Conservation (phyloP, 2,329 filamentous ascomycete genomes). For the Tolypocladium sp. region DNA sequence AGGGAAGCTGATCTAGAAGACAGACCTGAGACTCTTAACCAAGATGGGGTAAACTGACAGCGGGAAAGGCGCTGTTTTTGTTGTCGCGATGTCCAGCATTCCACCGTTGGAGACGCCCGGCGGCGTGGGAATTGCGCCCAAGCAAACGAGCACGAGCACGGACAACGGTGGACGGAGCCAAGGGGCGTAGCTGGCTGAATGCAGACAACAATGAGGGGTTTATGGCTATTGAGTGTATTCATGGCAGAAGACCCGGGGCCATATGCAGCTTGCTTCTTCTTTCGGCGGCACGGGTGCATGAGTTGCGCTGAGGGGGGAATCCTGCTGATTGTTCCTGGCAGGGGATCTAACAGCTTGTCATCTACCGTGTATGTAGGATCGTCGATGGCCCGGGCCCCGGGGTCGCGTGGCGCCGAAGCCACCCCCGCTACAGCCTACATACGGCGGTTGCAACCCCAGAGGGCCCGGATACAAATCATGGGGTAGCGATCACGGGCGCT, state of each 20-base stretch:
- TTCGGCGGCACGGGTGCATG: not conserved
- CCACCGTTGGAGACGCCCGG: not conserved
- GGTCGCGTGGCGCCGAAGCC: not conserved
- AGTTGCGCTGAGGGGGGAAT: not conserved
- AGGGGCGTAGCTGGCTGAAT: too few species aligned
- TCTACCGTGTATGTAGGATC: too few species aligned
- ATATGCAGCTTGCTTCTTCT: not conserved
- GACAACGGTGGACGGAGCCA: not conserved
- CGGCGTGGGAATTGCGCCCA: not conserved
- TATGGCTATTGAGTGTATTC: not conserved
- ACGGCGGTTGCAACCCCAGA: too few species aligned
- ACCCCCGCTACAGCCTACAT: too few species aligned
- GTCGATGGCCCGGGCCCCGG: not conserved
- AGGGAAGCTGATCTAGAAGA: not conserved
- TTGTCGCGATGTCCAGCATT: not conserved
- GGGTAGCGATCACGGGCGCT: not conserved
- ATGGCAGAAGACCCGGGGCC: not conserved
- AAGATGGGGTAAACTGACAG: accelerated
- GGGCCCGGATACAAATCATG: not conserved
- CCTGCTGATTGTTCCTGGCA: too few species aligned
- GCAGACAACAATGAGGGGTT: not conserved
- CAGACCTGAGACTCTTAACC: accelerated
- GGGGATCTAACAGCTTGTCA: too few species aligned
- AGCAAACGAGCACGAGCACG: too few species aligned
- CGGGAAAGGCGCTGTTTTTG: not conserved